phyloP scores from a whole-genome alignment of 1,284 basidiomycete genomes.

The Marasmius oreades region DNA sequence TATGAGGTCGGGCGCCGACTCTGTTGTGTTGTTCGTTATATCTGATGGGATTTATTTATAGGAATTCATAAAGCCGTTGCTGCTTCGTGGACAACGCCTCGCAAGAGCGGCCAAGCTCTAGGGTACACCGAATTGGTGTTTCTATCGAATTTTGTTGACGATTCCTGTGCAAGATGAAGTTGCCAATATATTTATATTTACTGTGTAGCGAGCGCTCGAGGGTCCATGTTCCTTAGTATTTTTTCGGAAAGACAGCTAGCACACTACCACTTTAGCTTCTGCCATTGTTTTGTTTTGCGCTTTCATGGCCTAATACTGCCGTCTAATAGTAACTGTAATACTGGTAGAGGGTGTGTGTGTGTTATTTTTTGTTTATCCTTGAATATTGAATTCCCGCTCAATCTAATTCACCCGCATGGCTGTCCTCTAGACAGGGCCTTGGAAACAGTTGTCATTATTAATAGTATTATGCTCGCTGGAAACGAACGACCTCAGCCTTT shows the following conservation, averaged over 20 bases:
- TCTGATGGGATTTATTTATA: conserved; percentile 16
- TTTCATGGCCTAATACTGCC: too few relatives aligned
- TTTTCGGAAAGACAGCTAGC: too few relatives aligned
- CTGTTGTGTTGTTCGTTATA: neutral
- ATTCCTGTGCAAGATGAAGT: too few relatives aligned
- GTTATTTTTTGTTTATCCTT: too few relatives aligned
- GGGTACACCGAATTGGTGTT: neutral
- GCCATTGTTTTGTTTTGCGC: too few relatives aligned
- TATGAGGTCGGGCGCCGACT: conserved; percentile 42
- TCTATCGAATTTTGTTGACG: neutral
- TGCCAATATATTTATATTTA: too few relatives aligned
- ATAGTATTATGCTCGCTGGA: neutral
- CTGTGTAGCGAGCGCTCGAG: too few relatives aligned
- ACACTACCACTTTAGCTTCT: too few relatives aligned
- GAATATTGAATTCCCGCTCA: neutral
- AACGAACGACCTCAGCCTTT: conserved; percentile 10
- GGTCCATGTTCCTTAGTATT: too few relatives aligned
- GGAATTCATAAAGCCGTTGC: conserved; percentile 46
- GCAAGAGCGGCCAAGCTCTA: conserved; percentile 15
- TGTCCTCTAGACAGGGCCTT: neutral
- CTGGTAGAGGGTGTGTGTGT: too few relatives aligned
- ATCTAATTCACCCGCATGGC: neutral
- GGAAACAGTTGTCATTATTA: too few relatives aligned
- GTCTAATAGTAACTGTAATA: too few relatives aligned
- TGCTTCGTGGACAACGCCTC: conserved; percentile 39